Percentiles rank a stretch among this genome's conserved stretches.
Conservation (phyloP, 129 eudicot species). For the Artemisia annua region DNA sequence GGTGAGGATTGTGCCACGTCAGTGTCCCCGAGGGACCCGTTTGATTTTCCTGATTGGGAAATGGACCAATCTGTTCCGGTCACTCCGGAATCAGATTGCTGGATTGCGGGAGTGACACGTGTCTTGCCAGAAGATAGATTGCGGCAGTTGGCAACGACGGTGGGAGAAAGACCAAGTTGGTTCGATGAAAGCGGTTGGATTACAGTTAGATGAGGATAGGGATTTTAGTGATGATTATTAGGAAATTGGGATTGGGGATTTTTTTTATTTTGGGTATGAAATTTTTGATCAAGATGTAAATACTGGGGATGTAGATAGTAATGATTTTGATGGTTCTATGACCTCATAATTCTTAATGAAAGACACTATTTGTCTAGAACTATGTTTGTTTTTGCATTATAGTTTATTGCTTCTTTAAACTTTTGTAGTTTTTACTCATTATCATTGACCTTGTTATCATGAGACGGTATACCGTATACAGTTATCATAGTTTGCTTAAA, state of each 20-base stretch:
- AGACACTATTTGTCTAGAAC: background rate
- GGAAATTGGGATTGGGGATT: background rate
- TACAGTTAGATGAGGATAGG: conserved; percentile 36
- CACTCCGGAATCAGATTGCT: conserved; percentile 22
- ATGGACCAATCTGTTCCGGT: conserved; percentile 33
- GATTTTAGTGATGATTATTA: background rate
- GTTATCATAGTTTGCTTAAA: no score
- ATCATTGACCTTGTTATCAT: no score
- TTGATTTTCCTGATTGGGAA: conserved; percentile 75
- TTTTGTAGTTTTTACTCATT: background rate
- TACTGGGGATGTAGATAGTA: background rate
- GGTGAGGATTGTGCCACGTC: conserved; percentile 5
- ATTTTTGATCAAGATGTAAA: conserved; percentile 18
- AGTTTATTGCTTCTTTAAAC: no score
- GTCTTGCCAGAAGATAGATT: conserved; percentile 36
- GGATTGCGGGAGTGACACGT: background rate
- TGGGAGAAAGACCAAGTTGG: conserved; percentile 47
- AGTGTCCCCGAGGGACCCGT: conserved; percentile 72
- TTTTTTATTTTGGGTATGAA: background rate
- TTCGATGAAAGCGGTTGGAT: conserved; percentile 47
- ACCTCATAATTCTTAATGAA: conserved; percentile 1
- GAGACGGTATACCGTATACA: no score
- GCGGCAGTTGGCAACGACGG: conserved; percentile 18
- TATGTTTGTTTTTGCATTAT: background rate
- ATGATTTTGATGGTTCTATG: conserved; percentile 9